Evolutionary conservation across 306 rosid genomes (phyloP).

Genomic region (Vigna angularis): DNA sequence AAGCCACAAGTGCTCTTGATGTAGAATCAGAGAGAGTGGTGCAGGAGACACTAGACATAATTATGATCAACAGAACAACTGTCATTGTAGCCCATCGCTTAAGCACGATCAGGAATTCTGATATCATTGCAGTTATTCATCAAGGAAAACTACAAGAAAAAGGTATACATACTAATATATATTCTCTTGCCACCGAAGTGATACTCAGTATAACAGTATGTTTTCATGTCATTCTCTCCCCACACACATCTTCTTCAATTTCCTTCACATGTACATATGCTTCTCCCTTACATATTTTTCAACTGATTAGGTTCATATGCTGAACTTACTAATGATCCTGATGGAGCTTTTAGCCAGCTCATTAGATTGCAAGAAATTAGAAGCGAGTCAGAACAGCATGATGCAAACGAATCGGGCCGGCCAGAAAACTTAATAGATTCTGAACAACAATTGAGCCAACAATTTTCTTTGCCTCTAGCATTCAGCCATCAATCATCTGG

Average conservation of each 20-base stretch:
- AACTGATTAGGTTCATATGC: conserved; percentile 65
- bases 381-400: conserved; percentile 47
- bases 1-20: conserved; percentile 74
- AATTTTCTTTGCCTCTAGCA: neutral
- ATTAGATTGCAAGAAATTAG: conserved; percentile 60
- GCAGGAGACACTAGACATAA: conserved; percentile 67
- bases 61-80: conserved; percentile 67
- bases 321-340: conserved; percentile 60
- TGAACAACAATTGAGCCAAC: conserved; percentile 51
- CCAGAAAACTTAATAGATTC: conserved; percentile 49
- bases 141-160: conserved; percentile 66
- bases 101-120: conserved; percentile 65
- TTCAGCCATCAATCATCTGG: conserved; percentile 49
- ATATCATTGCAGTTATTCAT: conserved; percentile 63
- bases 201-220: too few species aligned
- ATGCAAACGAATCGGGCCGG: conserved; percentile 41
- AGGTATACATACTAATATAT: conserved; percentile 44
- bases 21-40: conserved; percentile 67
- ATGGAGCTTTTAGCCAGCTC: conserved; percentile 77
- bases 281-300: conserved; percentile 15
- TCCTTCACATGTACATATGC: neutral
- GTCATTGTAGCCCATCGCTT: conserved; percentile 71
- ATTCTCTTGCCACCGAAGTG: neutral
- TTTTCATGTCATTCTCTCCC: neutral
- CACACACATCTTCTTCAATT: neutral